Conservation (phyloP, 306 rosid genomes). For the Cucumis cinereus region DNA sequence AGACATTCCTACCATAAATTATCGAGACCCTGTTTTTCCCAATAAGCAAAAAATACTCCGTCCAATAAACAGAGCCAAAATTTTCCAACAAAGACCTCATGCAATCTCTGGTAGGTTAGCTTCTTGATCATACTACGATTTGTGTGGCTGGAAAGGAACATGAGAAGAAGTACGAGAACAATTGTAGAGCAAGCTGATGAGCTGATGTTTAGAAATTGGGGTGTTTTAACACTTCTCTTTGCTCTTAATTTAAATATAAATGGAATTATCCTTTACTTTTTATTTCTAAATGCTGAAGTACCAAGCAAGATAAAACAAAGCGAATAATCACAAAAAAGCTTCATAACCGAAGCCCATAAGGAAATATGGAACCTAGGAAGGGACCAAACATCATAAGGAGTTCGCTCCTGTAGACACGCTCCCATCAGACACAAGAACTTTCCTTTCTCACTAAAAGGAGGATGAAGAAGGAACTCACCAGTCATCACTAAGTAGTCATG, state of each 20-base stretch:
- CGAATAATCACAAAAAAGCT: no score
- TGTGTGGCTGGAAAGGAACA: neutral
- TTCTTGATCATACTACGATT: neutral
- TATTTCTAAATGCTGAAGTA: neutral
- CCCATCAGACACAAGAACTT: no score
- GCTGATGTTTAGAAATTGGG: neutral
- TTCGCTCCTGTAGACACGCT: no score
- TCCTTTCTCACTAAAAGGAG: no score
- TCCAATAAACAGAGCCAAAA: neutral
- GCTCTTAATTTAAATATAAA: neutral
- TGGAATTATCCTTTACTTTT: neutral
- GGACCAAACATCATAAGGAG: no score
- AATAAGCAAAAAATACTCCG: neutral
- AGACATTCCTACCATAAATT: neutral
- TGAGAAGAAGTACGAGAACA: neutral
- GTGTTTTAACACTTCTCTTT: neutral
- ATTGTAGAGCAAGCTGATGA: neutral
- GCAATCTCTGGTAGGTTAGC: neutral
- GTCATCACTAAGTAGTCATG: no score
- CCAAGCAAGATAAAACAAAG: no score
- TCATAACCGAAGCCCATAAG: no score
- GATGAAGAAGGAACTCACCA: no score
- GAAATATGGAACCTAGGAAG: no score
- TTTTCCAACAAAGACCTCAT: neutral
- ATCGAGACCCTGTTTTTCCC: neutral